phyloP scores from a whole-genome alignment of 805 yeast species.

The Yamadazyma sp. region DNA sequence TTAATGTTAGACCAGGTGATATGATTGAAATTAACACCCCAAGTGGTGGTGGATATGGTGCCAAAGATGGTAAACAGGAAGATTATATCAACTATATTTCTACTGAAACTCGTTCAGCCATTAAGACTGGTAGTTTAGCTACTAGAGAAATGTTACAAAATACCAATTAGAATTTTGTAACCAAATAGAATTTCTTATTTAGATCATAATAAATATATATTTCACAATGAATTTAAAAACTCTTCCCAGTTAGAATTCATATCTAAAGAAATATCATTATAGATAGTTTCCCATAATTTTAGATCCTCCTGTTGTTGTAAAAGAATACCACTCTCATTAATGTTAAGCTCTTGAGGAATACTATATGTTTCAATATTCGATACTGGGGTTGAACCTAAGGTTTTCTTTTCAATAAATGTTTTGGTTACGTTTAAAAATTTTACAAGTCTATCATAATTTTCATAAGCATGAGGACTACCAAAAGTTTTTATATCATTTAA shows the following conservation, averaged over 20 bases:
- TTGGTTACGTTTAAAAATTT: conserved; percentile 3
- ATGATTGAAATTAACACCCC: conserved; percentile 66
- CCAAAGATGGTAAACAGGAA: too few species aligned
- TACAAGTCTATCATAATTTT: conserved; percentile 1
- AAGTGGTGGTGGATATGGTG: conserved; percentile 74
- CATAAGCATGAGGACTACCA: conserved; percentile 5
- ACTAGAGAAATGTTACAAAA: conserved; percentile 36
- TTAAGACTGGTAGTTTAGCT: conserved; percentile 21
- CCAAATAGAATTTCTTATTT: background rate
- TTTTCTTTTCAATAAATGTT: conserved; percentile 3
- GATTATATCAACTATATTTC: conserved; percentile 18
- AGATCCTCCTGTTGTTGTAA: conserved; percentile 1
- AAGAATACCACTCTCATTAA: background rate
- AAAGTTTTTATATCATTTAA: conserved; percentile 5
- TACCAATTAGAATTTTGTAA: conserved; percentile 32
- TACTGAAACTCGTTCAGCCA: conserved; percentile 16
- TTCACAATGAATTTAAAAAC: conserved; percentile 1
- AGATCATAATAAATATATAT: background rate
- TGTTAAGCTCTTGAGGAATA: background rate
- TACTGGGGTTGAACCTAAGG: background rate
- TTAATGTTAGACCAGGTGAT: conserved; percentile 56
- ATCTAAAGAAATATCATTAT: conserved; percentile 5
- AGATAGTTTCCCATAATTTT: conserved; percentile 5
- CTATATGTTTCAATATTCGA: conserved; percentile 4
- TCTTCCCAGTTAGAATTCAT: conserved; percentile 7